Evolutionary conservation across 495 filamentous ascomycete species (phyloP).

Genomic region (Amphirosellinia nigrospora): DNA sequence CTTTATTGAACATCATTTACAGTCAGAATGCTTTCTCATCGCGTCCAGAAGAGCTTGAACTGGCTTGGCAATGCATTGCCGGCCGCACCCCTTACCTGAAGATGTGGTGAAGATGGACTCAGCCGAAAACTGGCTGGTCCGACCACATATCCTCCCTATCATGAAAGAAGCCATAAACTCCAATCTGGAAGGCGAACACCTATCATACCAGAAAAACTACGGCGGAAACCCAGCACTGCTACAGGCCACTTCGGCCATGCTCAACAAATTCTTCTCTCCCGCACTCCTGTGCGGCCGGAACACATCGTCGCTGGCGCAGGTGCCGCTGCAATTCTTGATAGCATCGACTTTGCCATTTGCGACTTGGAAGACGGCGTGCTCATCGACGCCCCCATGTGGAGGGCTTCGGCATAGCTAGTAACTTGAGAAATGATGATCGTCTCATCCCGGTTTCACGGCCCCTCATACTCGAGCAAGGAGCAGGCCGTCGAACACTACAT

Average conservation of each 20-base stretch:
- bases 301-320: conserved; percentile 6
- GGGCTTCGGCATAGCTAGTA: conserved; percentile 5
- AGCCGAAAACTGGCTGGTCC: conserved; percentile 14
- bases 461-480: background rate
- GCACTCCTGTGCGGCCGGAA: background rate
- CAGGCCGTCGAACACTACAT: background rate
- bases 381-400: conserved; percentile 3
- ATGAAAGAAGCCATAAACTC: conserved; percentile 2
- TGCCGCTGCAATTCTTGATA: conserved; percentile 1
- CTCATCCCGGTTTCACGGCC: background rate
- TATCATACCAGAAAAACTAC: background rate
- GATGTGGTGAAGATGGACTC: conserved; percentile 17
- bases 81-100: background rate
- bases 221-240: background rate
- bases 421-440: conserved; percentile 4
- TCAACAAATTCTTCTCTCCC: conserved; percentile 10
- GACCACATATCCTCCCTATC: conserved; percentile 12
- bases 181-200: conserved; percentile 3
- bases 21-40: conserved; percentile 9
- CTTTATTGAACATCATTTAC: background rate
- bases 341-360: background rate
- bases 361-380: conserved; percentile 4
- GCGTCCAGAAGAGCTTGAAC: conserved; percentile 10
- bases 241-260: conserved; percentile 5
- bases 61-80: conserved; percentile 3